Evolutionary conservation across 352 stramenopile species (phyloP), one percentile per base, ranked within the genome.

Genomic region (Phytophthora colocasiae): DNA sequence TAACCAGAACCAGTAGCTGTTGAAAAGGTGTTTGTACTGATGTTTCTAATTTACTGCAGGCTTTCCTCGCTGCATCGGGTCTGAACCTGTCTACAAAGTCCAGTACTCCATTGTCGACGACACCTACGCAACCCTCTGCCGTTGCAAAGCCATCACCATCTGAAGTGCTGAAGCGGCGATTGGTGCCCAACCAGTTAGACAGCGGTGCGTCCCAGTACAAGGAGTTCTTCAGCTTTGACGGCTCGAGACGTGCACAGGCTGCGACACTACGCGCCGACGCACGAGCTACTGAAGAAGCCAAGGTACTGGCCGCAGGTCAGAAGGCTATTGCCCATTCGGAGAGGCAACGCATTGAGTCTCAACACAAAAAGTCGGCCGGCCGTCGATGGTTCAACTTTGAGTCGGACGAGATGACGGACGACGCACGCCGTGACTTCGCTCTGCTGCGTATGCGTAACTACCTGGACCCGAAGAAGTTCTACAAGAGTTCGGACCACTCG

Each of bases 381-480:
- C 75, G 79, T 31, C 90, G 95, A 44, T 98, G 94, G 94, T 98
- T 98, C 65, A 83, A 87, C 71, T 98, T 98, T 81, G 71, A 75
- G 41, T 93, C 92, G 8, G 84, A 97, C 17, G 83, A 96, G 44
- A 89, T 97, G 76, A 97, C 93, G 14, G 77, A 89, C 9, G 83
- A 97, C 31, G 75, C 93, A 14, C 91, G 93, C 43, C 84, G 87
- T 5, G 93, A 98, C 75, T 94, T 98, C 58, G 71, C 84, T n/a
- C 66, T 99, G 17, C 86, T 99, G 64, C 90, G 92, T 8, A 98
- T 98, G 86, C 83, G 96, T 45, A 98, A 96, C 67, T 99, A 98
- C 75, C 61, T 98, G 56, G 95, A 99, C 73, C 96, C 96, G 1
- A 98, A 98, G 75, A 97, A 97, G 66, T 99, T 99, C 58, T 99